A percentile compares a stretch with the other conserved stretches of the same genome.
These are phyloP conservation scores for Phytophthora rubi DNA, from an alignment of 352 stramenopile genomes.

Conservation along the genomic window DNA sequence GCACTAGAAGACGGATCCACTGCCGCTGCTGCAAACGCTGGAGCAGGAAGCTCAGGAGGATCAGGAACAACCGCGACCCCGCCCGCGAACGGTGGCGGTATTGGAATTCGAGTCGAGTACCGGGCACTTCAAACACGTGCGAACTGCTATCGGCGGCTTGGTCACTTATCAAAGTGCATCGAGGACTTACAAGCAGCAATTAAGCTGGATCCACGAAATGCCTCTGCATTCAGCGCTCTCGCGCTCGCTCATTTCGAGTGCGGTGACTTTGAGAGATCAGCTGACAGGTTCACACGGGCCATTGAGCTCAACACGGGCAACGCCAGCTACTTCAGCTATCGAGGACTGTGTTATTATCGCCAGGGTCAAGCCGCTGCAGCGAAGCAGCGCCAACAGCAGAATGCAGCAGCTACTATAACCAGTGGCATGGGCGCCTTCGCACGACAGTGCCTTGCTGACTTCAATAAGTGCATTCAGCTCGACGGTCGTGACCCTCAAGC, in stretches of 20 bases:
- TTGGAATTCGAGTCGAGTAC: conserved; percentile 70
- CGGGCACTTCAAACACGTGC: conserved; percentile 70
- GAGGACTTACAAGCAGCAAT: conserved; percentile 76
- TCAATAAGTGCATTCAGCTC: conserved; percentile 77
- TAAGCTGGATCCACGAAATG: conserved; percentile 73
- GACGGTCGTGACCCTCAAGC: conserved; percentile 75
- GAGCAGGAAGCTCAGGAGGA: conserved; percentile 12
- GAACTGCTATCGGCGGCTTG: conserved; percentile 69
- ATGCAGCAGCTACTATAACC: conserved; percentile 11
- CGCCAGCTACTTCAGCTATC: conserved; percentile 68
- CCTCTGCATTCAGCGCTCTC: conserved; percentile 61
- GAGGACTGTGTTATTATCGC: conserved; percentile 73
- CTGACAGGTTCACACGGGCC: conserved; percentile 65
- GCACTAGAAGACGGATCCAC: conserved; percentile 73
- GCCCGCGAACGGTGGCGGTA: conserved; percentile 20
- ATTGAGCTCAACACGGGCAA: conserved; percentile 72
- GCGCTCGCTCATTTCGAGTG: conserved; percentile 74
- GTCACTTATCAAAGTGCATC: conserved; percentile 69
- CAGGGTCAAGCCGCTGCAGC: conserved; percentile 47
- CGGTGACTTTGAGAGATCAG: conserved; percentile 56
- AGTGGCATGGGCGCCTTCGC: conserved; percentile 38
- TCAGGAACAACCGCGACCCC: not conserved
- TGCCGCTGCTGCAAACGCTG: conserved; percentile 2
- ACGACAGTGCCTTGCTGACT: conserved; percentile 67
- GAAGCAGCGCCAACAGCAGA: conserved; percentile 17